phyloP scores from a whole-genome alignment of 202 grass and related monocot genomes.

The Schoenoplectus tabernaemontani region DNA sequence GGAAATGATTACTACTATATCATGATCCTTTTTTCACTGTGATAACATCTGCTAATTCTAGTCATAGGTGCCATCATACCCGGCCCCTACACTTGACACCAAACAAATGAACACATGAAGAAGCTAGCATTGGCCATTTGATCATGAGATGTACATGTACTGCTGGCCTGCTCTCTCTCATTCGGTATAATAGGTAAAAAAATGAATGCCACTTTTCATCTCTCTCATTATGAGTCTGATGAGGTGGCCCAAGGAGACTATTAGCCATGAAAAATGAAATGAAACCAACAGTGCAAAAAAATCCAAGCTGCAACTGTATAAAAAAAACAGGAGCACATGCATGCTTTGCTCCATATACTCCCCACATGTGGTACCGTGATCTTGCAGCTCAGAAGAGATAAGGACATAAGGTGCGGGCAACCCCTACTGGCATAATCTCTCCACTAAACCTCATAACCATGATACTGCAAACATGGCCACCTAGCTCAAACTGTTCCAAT shows the following conservation, averaged over 20 bases:
- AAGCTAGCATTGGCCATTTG: conserved; percentile 1
- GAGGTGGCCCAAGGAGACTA: background rate
- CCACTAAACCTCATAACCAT: background rate
- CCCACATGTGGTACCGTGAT: background rate
- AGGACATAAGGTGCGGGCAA: too few relatives aligned
- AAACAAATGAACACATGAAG: conserved; percentile 7
- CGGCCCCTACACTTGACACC: background rate
- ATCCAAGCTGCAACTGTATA: background rate
- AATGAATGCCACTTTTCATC: background rate
- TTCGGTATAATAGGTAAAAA: background rate
- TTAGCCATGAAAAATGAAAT: background rate
- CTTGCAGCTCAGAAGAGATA: background rate
- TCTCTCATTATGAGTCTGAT: background rate
- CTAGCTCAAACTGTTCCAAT: background rate
- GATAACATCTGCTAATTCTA: background rate
- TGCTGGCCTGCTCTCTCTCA: background rate
- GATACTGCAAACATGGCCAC: background rate
- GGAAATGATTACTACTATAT: too few relatives aligned
- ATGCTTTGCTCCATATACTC: background rate
- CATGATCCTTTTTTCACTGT: too few relatives aligned
- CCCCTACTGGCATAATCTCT: background rate
- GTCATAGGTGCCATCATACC: background rate
- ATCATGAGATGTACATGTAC: background rate
- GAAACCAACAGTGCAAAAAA: background rate
- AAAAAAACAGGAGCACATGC: conserved; percentile 18